phyloP scores from a whole-genome alignment of 768 basidiomycete genomes.

The Tricholoma hemisulphureum region DNA sequence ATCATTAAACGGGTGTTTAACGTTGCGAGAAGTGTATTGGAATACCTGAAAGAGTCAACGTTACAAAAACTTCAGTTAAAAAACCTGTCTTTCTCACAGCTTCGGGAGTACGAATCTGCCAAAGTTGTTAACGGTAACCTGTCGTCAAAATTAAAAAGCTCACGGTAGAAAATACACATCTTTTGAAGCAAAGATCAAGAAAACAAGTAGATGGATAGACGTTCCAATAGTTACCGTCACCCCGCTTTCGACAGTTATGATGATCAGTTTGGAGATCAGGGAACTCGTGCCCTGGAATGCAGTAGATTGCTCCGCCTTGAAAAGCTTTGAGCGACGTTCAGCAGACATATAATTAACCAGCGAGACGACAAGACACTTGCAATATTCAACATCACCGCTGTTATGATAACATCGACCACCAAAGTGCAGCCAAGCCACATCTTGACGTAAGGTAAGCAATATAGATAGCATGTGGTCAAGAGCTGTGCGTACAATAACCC shows the following conservation, averaged over 20 bases:
- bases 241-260: constrained; percentile 22
- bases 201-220: constrained; percentile 17
- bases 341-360: background rate
- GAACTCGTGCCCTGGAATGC: constrained; percentile 3
- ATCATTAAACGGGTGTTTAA: constrained; percentile 6
- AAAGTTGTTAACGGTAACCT: background rate
- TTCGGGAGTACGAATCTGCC: constrained; percentile 6
- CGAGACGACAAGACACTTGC: constrained; percentile 12
- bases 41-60: constrained; percentile 4
- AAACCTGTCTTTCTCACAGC: constrained; percentile 3
- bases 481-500: constrained; percentile 12
- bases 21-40: constrained; percentile 10
- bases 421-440: constrained; percentile 26
- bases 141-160: background rate
- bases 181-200: constrained; percentile 14
- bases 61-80: background rate
- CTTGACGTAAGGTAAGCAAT: constrained; percentile 1
- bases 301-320: constrained; percentile 5
- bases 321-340: background rate
- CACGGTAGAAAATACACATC: constrained; percentile 20
- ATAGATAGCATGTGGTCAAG: background rate
- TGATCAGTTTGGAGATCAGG: constrained; percentile 13
- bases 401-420: constrained; percentile 24
- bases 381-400: constrained; percentile 19
- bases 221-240: constrained; percentile 19